These are phyloP conservation scores for Aspergillus felis DNA, from an alignment of 2,329 filamentous ascomycete genomes.

Conservation along the genomic window DNA sequence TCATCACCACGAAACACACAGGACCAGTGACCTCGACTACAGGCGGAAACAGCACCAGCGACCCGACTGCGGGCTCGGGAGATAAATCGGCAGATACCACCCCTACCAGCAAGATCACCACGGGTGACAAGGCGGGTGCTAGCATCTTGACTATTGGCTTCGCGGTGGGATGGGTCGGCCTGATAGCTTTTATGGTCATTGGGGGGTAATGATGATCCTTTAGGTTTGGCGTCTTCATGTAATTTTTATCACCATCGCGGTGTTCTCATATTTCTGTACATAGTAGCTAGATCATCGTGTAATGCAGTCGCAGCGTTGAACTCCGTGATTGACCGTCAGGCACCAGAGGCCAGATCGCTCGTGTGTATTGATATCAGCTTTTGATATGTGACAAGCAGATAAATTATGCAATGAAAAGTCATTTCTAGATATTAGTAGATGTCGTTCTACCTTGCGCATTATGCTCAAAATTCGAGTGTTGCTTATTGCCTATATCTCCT, in stretches of 20 bases:
- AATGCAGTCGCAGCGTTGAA: background rate
- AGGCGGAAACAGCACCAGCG: constrained; percentile 52
- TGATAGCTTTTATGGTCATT: constrained; percentile 30
- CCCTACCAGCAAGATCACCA: constrained; percentile 17
- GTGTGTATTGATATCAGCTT: too few species aligned
- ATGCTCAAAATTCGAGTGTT: background rate
- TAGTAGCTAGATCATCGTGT: background rate
- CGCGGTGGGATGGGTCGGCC: constrained; percentile 23
- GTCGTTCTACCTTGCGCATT: background rate
- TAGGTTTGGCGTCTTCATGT: background rate
- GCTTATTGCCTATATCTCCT: background rate
- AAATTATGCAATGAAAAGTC: too few species aligned
- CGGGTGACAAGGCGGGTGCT: constrained; percentile 38
- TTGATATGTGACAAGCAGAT: too few species aligned
- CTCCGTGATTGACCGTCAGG: too few species aligned
- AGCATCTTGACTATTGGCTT: constrained; percentile 35
- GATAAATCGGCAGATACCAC: constrained; percentile 1
- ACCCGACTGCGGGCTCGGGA: constrained; percentile 33
- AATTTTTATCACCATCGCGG: too few species aligned
- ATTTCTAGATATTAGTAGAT: background rate
- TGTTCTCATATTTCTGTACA: background rate
- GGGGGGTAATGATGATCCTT: constrained; percentile 13
- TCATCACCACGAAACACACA: constrained; percentile 49
- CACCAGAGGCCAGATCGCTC: too few species aligned
- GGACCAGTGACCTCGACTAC: constrained; percentile 39